Base-by-base conservation (phyloP, 495 filamentous ascomycete genomes). In the Parathielavia hyrcaniae region DNA sequence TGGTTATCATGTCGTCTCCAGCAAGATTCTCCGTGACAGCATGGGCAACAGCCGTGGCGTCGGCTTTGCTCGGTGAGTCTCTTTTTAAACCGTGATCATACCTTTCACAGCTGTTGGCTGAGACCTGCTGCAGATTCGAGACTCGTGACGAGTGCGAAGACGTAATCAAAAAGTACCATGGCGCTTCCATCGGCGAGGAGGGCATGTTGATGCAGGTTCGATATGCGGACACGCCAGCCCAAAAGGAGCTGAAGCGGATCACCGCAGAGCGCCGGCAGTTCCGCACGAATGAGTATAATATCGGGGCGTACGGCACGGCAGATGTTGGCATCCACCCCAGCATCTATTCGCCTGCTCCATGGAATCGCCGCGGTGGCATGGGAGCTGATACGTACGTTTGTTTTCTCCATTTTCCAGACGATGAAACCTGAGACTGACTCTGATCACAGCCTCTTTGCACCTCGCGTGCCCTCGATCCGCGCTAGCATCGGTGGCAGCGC, bases 41-140 rank as follows among this genome's bases (percentile, higher is more conserved):
- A 85, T 89, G 61, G 93, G 90, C 53, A 86, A 91, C 57, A 96
- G 92, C 71, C 92, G 93, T 67, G 92, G 95, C 68, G 93, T 97
- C 59, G 93, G 93, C 26, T 99, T 99, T 74, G 95, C 93, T 68
- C 84, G 92, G 92, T 96, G 73, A 70, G 80, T 73, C 41, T 20
- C 34, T 9, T 26, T n/a, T 23, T 17, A 35, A 39, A 65, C 35
- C 59, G 40, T 35, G 35, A 36, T 2, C 1, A 16, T 4, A 6
- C 2, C 26, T 44, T 4, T 50, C 32, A 34, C 14, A 9, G 26
- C 7, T 22, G 40, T 20, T 17, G n/a, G 13, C 73, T 75, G 56
- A 74, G 58, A 48, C 53, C 34, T 1, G 34, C 5, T 32, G 20
- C 59, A 95, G 89, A 1, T 99, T 99, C 65, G 89, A 95, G 67